Conservation (phyloP, 805 yeast genomes). For the Sugiyamaella mastotermitis region DNA sequence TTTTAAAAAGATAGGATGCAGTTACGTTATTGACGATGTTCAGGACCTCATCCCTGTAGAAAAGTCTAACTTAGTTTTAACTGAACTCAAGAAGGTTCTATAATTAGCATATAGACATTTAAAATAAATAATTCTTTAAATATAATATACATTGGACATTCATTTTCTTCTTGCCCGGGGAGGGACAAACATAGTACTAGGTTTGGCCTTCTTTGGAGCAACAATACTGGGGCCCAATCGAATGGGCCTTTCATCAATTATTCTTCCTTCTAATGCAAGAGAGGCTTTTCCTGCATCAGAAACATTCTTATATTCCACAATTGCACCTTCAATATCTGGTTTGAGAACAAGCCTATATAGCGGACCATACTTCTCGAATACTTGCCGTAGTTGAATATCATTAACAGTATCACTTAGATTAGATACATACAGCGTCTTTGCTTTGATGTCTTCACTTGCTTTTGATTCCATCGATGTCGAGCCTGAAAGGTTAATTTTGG, state of each 20-base stretch:
- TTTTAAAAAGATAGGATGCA: conserved; percentile 14
- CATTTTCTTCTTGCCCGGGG: conserved; percentile 1
- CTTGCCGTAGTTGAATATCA: conserved; percentile 8
- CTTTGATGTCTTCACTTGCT: not conserved
- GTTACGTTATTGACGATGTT: conserved; percentile 13
- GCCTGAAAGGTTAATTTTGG: not conserved
- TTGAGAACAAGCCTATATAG: conserved; percentile 5
- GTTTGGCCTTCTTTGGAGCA: not conserved
- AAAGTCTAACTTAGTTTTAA: conserved; percentile 42
- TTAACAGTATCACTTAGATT: conserved; percentile 16
- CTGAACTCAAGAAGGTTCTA: conserved; percentile 13
- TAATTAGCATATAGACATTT: conserved; percentile 4
- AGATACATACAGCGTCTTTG: conserved; percentile 10
- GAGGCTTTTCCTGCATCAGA: conserved; percentile 17
- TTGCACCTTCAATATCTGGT: conserved; percentile 13
- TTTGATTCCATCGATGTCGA: not conserved
- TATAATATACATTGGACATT: not conserved
- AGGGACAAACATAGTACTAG: conserved; percentile 8
- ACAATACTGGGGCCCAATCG: conserved; percentile 2
- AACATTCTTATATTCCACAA: conserved; percentile 12
- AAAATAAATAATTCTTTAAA: no score
- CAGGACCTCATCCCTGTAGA: conserved; percentile 30
- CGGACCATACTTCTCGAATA: conserved; percentile 15
- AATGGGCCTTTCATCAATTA: conserved; percentile 4
- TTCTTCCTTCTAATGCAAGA: conserved; percentile 15